These are phyloP conservation scores for Fallopia convolvulus DNA, from an alignment of 148 eudicot species.

Conservation along the genomic window DNA sequence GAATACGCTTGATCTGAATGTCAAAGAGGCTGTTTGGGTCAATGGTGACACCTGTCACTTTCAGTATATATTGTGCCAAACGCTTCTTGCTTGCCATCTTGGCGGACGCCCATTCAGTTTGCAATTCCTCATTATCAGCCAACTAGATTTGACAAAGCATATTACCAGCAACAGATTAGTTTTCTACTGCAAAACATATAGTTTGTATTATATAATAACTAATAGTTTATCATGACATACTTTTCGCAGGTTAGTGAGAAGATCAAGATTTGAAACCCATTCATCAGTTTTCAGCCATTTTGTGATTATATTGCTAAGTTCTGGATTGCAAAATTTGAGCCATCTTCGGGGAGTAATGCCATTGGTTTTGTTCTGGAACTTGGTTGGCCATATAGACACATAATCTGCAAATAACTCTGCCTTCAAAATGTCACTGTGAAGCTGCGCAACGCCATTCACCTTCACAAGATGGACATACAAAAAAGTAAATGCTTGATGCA, in stretches of 20 bases:
- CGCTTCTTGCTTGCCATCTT: conserved; percentile 93
- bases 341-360: conserved; percentile 98
- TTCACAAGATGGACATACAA: conserved; percentile 21
- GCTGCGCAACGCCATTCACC: conserved; percentile 99
- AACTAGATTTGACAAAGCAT: conserved; percentile 22
- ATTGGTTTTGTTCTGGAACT: conserved; percentile 95
- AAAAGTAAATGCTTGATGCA: background rate
- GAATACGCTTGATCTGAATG: conserved; percentile 96
- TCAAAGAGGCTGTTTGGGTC: conserved; percentile 93
- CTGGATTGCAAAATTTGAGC: conserved; percentile 91
- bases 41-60: conserved; percentile 75
- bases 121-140: conserved; percentile 76
- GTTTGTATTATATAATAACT: background rate
- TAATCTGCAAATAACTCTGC: conserved; percentile 89
- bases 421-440: conserved; percentile 93
- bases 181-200: background rate
- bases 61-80: conserved; percentile 64
- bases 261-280: conserved; percentile 95
- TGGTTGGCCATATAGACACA: conserved; percentile 92
- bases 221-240: conserved; percentile 31
- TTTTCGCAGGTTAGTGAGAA: conserved; percentile 63
- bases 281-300: conserved; percentile 89
- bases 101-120: conserved; percentile 90
- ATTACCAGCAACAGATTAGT: background rate
- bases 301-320: conserved; percentile 84